Base-by-base conservation (phyloP, 176 grass and related monocot genomes). In the Oryza longistaminata region DNA sequence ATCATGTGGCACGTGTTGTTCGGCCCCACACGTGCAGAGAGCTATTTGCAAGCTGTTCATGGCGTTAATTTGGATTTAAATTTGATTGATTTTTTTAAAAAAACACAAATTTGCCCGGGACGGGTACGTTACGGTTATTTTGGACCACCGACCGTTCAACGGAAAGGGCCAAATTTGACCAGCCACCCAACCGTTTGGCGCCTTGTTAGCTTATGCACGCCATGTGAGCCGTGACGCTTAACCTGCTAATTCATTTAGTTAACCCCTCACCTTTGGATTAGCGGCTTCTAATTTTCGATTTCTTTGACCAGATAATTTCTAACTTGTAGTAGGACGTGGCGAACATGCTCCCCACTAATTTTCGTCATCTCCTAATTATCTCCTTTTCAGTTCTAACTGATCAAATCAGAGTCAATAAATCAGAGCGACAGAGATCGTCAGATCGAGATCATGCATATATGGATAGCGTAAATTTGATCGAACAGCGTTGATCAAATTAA, bases 151-250 rank as follows among this genome's bases (percentile, higher is more conserved):
- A 80, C 85, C 37, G 88, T 45, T 90, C 60, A 37, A 76, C 71
- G 50, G 65, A 75, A 60, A 72, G 60, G 68, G 84, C 68, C 88
- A 87, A 90, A 87, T 87, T 90, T 90, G 88, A 90, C 88, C 70
- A 75, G 48, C 62, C 88, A 64, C 80, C 68, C n/a, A 79, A 75
- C 75, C 48, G 13, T 43, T 86, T 83, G 88, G 68, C 80, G 79
- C 68, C 88, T 86, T 74, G 60, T 55, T 70, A 9, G 78, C 71
- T 55, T 22, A 81, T 85, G 77, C 73, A 79, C 42, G 88, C 88
- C 88, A 90, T 90, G 88, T 87, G 88, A 90, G 84, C 46, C n/a
- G 79, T 86, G 88, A 86, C 71, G 67, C 55, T 66, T 21, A 72
- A n/a, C 68, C 69, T 5, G 52, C 44, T 40, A 40, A 40, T 9